Evolutionary conservation across 371 early-diverging fungal genomes (phyloP).

Genomic region (Rhizopus stolonifer): DNA sequence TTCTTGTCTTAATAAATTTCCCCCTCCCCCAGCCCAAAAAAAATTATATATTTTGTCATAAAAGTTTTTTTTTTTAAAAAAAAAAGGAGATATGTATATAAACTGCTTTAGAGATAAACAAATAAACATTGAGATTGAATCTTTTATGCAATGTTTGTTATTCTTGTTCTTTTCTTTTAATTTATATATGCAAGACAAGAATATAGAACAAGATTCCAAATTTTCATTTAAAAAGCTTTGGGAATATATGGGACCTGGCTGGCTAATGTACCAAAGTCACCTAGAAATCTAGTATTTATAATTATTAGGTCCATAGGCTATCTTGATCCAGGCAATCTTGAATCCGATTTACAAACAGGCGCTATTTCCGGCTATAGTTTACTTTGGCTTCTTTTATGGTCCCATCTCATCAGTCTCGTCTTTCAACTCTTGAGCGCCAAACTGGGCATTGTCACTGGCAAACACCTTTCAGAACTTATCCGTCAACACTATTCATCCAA

Average conservation of each 20-base stretch:
- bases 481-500: constrained; percentile 49
- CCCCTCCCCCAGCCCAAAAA: too few species aligned
- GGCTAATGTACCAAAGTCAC: constrained; percentile 38
- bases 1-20: not conserved
- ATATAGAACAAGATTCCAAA: constrained; percentile 39
- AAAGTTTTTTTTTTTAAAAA: too few species aligned
- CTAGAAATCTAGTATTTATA: not conserved
- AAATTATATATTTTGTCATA: too few species aligned
- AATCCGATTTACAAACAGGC: constrained; percentile 74
- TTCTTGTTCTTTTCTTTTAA: too few species aligned
- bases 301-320: constrained; percentile 64
- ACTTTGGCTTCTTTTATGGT: constrained; percentile 65
- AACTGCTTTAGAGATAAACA: too few species aligned
- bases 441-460: constrained; percentile 68
- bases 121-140: too few species aligned
- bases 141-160: too few species aligned
- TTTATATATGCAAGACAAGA: too few species aligned
- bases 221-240: constrained; percentile 55
- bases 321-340: constrained; percentile 77
- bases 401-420: constrained; percentile 53
- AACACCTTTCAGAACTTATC: constrained; percentile 64
- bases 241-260: constrained; percentile 58
- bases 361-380: constrained; percentile 64
- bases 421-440: constrained; percentile 66
- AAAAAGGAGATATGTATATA: too few species aligned